These are phyloP conservation scores for Nissolia schottii DNA, from an alignment of 306 rosid genomes.

Conservation along the genomic window DNA sequence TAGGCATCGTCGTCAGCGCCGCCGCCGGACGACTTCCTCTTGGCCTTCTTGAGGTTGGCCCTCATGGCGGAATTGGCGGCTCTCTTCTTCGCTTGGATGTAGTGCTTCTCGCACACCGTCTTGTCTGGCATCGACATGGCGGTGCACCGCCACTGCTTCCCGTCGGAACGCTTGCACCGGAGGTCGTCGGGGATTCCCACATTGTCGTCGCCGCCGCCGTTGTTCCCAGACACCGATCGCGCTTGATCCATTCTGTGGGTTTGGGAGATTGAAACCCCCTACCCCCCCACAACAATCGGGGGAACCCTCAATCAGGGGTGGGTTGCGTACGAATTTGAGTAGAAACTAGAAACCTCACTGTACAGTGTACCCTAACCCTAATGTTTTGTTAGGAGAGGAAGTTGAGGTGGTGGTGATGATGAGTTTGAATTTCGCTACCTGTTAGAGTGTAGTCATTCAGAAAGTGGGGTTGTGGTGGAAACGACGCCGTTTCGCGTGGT, in stretches of 20 bases:
- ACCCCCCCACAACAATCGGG: no score
- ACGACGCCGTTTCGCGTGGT: not conserved
- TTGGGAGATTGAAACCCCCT: no score
- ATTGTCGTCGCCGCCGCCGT: conserved; percentile 53
- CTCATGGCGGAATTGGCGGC: conserved; percentile 98
- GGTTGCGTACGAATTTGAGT: no score
- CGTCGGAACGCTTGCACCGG: conserved; percentile 96
- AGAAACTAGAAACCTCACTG: not conserved
- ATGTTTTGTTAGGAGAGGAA: not conserved
- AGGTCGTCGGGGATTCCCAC: conserved; percentile 87
- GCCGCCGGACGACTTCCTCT: conserved; percentile 53
- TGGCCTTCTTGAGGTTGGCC: conserved; percentile 87
- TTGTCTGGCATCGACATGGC: conserved; percentile 99
- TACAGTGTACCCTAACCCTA: not conserved
- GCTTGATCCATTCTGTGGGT: conserved; percentile 42
- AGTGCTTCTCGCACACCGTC: conserved; percentile 96
- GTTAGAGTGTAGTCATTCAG: not conserved
- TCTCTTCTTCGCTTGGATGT: conserved; percentile 94
- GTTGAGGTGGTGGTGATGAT: not conserved
- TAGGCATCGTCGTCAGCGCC: conserved; percentile 64
- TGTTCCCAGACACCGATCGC: conserved; percentile 46
- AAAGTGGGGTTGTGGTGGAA: not conserved
- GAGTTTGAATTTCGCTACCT: not conserved
- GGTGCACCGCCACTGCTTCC: conserved; percentile 98
- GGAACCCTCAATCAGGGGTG: not conserved